Percentiles rank a stretch among this genome's conserved stretches.
Evolutionary conservation across 2,329 filamentous ascomycete species (phyloP).

Genomic region (Ascomycota sp.): DNA sequence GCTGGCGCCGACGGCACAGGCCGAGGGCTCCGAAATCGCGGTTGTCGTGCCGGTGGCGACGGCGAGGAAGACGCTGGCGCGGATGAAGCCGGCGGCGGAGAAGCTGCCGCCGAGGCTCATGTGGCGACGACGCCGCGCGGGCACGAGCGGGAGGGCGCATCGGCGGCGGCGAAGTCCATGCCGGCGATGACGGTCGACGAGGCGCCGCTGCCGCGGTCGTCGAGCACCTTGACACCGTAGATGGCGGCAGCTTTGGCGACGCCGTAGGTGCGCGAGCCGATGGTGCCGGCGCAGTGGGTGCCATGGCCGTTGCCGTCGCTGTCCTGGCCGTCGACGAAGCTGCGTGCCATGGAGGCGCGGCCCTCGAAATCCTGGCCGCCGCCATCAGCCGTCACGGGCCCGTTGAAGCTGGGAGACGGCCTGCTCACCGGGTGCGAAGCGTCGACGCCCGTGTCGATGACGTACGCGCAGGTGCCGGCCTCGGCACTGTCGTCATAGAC

Average conservation of each 20-base stretch:
- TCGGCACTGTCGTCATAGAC: conserved; percentile 15
- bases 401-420: too few species aligned
- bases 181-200: conserved; percentile 18
- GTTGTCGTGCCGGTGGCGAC: conserved; percentile 25
- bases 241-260: conserved; percentile 19
- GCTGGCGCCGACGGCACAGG: conserved; percentile 5
- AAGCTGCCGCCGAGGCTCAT: conserved; percentile 27
- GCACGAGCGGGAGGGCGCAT: conserved; percentile 10
- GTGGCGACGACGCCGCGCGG: conserved; percentile 22
- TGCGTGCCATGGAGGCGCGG: conserved; percentile 16
- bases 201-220: conserved; percentile 12
- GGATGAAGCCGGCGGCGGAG: conserved; percentile 17
- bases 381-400: too few species aligned
- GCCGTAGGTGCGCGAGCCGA: conserved; percentile 14
- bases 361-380: conserved; percentile 14
- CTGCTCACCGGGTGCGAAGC: conserved; percentile 12
- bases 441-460: conserved; percentile 21
- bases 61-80: conserved; percentile 23
- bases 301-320: conserved; percentile 8
- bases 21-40: conserved; percentile 4
- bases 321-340: conserved; percentile 11
- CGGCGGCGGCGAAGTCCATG: conserved; percentile 16
- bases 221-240: conserved; percentile 19
- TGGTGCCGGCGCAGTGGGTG: conserved; percentile 15
- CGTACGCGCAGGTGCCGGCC: conserved; percentile 17